Evolutionary conservation across 73 alveolate genomes (phyloP).

Genomic region (Uronychia setigera): DNA sequence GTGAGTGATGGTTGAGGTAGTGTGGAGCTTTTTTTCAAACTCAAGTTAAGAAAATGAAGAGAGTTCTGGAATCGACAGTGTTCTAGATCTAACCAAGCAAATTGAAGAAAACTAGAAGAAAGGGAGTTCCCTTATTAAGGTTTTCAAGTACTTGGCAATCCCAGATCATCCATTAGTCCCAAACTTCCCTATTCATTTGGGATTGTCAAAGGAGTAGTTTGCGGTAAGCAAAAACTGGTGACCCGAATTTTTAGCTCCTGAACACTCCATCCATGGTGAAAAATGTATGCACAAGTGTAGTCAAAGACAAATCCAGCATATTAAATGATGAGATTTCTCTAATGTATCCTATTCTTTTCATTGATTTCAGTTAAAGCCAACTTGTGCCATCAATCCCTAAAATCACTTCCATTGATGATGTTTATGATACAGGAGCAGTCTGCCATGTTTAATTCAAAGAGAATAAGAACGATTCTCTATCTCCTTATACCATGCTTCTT

Average conservation of each 20-base stretch:
- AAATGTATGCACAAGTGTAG: background rate
- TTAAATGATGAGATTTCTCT: slow-evolving; percentile 27
- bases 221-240: slow-evolving; percentile 13
- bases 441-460: slow-evolving; percentile 59
- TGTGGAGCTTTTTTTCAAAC: no score
- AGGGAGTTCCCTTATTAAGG: no score
- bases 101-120: no score
- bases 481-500: slow-evolving; percentile 48
- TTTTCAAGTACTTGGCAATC: slow-evolving; percentile 21
- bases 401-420: slow-evolving; percentile 33
- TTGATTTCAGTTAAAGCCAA: background rate
- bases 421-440: slow-evolving; percentile 51
- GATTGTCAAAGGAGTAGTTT: slow-evolving; percentile 25
- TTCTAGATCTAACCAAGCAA: no score
- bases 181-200: slow-evolving; percentile 36
- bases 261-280: background rate
- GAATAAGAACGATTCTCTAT: slow-evolving; percentile 27
- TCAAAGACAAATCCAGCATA: slow-evolving; percentile 8
- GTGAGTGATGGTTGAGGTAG: no score
- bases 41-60: no score
- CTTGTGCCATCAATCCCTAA: slow-evolving; percentile 24
- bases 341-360: background rate
- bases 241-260: background rate
- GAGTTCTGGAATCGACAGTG: no score
- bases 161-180: slow-evolving; percentile 56